Conservation (phyloP, 2,329 filamentous ascomycete species). For the Arthrocladium fulminans region DNA sequence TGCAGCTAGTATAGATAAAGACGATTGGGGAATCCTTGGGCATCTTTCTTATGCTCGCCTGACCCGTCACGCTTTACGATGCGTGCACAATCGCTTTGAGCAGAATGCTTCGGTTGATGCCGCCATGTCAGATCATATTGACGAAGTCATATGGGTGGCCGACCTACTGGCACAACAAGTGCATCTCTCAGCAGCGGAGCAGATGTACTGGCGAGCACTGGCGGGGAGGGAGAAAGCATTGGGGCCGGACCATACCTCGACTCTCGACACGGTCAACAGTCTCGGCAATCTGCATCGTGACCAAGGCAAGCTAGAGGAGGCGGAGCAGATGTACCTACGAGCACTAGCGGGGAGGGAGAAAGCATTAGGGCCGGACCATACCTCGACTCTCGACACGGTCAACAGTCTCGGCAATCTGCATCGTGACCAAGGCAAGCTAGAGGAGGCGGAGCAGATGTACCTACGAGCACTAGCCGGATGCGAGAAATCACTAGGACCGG, state of each 20-base stretch:
- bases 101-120: background rate
- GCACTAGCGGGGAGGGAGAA: no score
- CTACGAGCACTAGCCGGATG: no score
- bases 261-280: constrained; percentile 22
- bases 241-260: constrained; percentile 22
- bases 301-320: no score
- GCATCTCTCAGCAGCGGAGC: constrained; percentile 9
- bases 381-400: no score
- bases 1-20: background rate
- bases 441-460: no score
- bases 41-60: background rate
- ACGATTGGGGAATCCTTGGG: background rate
- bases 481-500: no score
- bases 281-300: constrained; percentile 22
- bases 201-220: constrained; percentile 6
- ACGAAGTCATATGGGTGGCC: background rate
- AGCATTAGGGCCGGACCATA: no score
- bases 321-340: no score
- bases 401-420: no score
- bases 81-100: background rate
- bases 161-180: background rate
- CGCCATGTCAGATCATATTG: background rate
- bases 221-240: constrained; percentile 3
- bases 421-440: no score
- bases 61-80: background rate